phyloP scores from a whole-genome alignment of 1,139 yeast genomes.

The Chernovozyma aurita region DNA sequence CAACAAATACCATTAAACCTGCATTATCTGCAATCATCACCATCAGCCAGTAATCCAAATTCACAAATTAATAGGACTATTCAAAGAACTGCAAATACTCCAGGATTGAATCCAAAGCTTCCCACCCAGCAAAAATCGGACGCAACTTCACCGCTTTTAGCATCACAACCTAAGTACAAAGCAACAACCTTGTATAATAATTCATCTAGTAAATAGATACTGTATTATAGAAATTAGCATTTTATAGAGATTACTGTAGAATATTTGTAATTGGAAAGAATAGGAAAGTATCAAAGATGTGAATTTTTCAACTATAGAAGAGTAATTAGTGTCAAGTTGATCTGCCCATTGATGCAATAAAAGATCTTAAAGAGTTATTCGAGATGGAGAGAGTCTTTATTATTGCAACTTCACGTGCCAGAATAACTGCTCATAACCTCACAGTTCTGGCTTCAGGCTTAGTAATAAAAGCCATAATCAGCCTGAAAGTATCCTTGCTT shows the following conservation, averaged over 20 bases:
- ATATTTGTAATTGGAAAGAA: not conserved
- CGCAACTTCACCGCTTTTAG: slow-evolving; percentile 6
- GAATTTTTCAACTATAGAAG: too few relatives aligned
- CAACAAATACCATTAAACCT: not conserved
- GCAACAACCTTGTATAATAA: slow-evolving; percentile 7
- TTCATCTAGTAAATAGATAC: slow-evolving; percentile 7
- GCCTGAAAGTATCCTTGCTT: too few relatives aligned
- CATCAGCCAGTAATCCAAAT: not conserved
- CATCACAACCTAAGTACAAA: slow-evolving; percentile 7
- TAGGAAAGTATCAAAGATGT: too few relatives aligned
- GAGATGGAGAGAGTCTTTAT: too few relatives aligned
- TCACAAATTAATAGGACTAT: not conserved
- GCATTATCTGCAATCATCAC: not conserved
- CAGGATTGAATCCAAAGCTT: slow-evolving; percentile 3
- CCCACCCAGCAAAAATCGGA: slow-evolving; percentile 7
- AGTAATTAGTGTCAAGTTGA: too few relatives aligned
- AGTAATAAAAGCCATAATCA: too few relatives aligned
- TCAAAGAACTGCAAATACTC: slow-evolving; percentile 5
- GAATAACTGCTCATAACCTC: too few relatives aligned
- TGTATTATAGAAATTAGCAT: slow-evolving; percentile 6
- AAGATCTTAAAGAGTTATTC: too few relatives aligned
- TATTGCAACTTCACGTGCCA: too few relatives aligned
- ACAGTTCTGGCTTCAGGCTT: too few relatives aligned
- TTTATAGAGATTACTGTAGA: not conserved
- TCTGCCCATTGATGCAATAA: too few relatives aligned